Evolutionary conservation across 2,329 filamentous ascomycete species (phyloP), one percentile per base, ranked within the genome.

Genomic region (Fusarium duplospermum): DNA sequence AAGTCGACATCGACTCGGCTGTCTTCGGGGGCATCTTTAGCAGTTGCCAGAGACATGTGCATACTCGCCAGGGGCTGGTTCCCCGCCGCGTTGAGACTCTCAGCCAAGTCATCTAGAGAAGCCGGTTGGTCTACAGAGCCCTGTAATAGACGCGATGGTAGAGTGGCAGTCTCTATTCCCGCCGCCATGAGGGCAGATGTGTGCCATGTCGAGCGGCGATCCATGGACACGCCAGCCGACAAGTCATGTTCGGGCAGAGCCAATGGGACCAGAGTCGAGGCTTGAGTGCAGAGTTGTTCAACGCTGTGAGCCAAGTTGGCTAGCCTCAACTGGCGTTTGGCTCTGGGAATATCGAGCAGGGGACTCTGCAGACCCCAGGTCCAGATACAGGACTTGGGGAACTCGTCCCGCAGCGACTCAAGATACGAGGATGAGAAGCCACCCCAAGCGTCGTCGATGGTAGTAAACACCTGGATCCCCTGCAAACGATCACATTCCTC

Each of bases 401-500:
- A 96, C 81, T 99, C 96, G 80, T 99, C 96, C 70, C 94, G 87
- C 66, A 99, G 83, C 33, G 91, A 88, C 80, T 98, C 92, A 29
- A 94, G 82, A 80, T 95, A 96, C 67, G 88, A 87, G 4, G 91
- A 86, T 8, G 92, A 89, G 80, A 96, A 96, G 1, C 94, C 93
- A 70, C 91, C 93, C 94, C 94, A 96, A 14, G 92, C 93, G 82
- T 95, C 93, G 79, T 96, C 93, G 7, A 91, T 84, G 5, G 89
- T 89, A 3, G 92, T 87, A 70, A 95, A 89, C 13, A 95, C 81
- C 81, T 98, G 96, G 20, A 99, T 86, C 0, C 93, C 96, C 82
- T 98, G 95, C 84, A 98, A 88, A 64, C 94, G 92, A 82, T 99
- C 96, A 74, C 95, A 96, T 83, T 98, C 96, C 84, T 99, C 96